Evolutionary conservation across 23 red algal species (phyloP).

Genomic region (Gracilaria gracilis): DNA sequence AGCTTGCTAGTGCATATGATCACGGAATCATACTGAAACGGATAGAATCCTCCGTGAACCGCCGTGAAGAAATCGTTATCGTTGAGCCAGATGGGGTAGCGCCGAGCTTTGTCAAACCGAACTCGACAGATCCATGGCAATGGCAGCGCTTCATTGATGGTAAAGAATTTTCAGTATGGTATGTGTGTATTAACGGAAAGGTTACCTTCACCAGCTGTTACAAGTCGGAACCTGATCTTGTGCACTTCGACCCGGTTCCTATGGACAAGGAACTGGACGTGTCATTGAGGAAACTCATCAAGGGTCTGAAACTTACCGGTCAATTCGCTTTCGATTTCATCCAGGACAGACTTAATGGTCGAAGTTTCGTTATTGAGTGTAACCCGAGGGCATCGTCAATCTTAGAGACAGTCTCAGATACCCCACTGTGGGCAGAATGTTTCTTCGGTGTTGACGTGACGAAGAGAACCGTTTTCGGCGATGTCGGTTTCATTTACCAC

Average conservation of each 20-base stretch:
- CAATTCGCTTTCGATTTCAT: slow-evolving; percentile 86
- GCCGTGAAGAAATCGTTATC: slow-evolving; percentile 70
- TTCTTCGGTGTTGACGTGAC: slow-evolving; percentile 75
- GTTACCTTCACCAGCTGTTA: slow-evolving; percentile 73
- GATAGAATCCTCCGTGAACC: slow-evolving; percentile 74
- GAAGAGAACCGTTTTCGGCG: not conserved
- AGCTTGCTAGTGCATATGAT: not conserved
- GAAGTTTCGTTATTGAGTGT: slow-evolving; percentile 67
- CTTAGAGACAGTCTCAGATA: slow-evolving; percentile 70
- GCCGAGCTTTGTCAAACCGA: slow-evolving; percentile 45
- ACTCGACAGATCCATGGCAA: slow-evolving; percentile 61
- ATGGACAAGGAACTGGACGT: slow-evolving; percentile 38
- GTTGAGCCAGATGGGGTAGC: slow-evolving; percentile 18
- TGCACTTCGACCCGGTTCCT: slow-evolving; percentile 59
- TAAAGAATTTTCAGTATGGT: slow-evolving; percentile 74
- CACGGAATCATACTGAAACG: slow-evolving; percentile 75
- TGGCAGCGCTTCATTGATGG: slow-evolving; percentile 75
- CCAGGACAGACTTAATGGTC: slow-evolving; percentile 3
- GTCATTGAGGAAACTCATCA: slow-evolving; percentile 45
- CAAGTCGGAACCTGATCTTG: slow-evolving; percentile 45
- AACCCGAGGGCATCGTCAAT: slow-evolving; percentile 79
- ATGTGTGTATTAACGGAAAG: slow-evolving; percentile 66
- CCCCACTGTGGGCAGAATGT: slow-evolving; percentile 66
- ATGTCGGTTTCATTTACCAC: slow-evolving; percentile 70
- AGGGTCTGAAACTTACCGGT: slow-evolving; percentile 29